Base-by-base conservation (phyloP, 169 alveolate genomes). In the Theileria sp. region DNA sequence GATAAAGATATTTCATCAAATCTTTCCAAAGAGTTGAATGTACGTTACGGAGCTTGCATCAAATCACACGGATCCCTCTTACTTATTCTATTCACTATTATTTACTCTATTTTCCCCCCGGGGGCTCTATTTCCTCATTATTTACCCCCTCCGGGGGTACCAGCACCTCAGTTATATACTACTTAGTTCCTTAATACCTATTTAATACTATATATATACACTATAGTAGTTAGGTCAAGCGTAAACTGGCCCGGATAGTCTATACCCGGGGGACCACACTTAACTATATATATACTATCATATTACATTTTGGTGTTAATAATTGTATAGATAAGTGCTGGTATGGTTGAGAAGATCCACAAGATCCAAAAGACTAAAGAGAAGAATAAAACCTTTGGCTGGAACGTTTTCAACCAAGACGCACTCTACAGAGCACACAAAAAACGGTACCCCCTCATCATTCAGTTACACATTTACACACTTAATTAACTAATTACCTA, bases 341-440 rank as follows among this genome's bases (percentile, higher is more conserved):
- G 64, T 30, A 86, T 77, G 28, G 86, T 84, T 23, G 87, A 84
- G 60, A 65, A 44, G 84, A 71, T 50, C 50, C 61, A 69, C 50
- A 69, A 84, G 12, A 72, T 34, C 26, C 72, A 36, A 17, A 5
- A 68, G 19, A 77, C 65, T 61, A 84, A 84, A 77, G 75, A 67
- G 5, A 89, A 90, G 62, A 87, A 92, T 34, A 81, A 75, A 38
- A 50, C 88, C 23, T 91, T 92, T 60, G 98, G 98, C 0, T 94
- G 96, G 96, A 94, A 94, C 77, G 96, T 94, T 13, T 95, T 95
- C 79, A 95, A 93, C 87, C 92, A 93, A 28, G 98, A 95, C 74
- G 91, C 95, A 3, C 86, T 94, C 13, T 95, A 94, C 86, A 76
- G 97, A 65, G 97, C 98, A 10, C 95, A 95, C 88, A 87, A 92